Base-by-base conservation (phyloP, 1,284 basidiomycete species). In the Sparassis latifolia region DNA sequence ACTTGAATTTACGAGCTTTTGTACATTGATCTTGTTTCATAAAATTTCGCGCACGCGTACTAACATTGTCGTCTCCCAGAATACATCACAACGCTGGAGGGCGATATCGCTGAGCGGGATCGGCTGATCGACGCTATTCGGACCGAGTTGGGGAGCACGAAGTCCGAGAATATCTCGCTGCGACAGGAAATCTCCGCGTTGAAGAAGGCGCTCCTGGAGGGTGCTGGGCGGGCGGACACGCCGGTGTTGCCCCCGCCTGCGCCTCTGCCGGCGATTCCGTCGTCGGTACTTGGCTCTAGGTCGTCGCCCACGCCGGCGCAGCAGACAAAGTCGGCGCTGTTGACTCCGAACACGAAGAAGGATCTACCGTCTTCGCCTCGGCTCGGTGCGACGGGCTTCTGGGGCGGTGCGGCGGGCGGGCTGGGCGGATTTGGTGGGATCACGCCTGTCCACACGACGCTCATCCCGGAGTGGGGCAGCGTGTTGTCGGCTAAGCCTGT, bases 61-160 rank as follows among this genome's bases (percentile, higher is more conserved):
- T 20, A 20, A 20, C 20, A 20, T 20, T 20, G 44, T 45, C 37
- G 35, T 33, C 42, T 29, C 45, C n/a, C 55, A 88, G 94, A 97
- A 69, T 96, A 97, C 68, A 96, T 97, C 56, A 79, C 86, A 5
- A 92, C 92, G 0, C 84, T 97, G 49, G 96, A 98, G 69, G 88
- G 86, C 45, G 92, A 97, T 69, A 91, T 98, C 61, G 87, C 89
- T 33, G 91, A 96, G 62, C 85, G 96, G 40, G 96, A 99, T 71
- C 76, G 81, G 30, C 80, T 97, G 52, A 90, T 99, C 59, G 85
- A 91, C 57, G 86, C 88, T 30, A 90, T 98, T 60, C 84, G 90
- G 50, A 78, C 83, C 33, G 92, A 99, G 67, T 79, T 97, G 28
- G 85, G 87, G 32, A 79, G 79, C 2, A 85, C 86, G 27, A 80